Evolutionary conservation across 345 rosid species (phyloP).

Genomic region (Limnanthes douglasii): DNA sequence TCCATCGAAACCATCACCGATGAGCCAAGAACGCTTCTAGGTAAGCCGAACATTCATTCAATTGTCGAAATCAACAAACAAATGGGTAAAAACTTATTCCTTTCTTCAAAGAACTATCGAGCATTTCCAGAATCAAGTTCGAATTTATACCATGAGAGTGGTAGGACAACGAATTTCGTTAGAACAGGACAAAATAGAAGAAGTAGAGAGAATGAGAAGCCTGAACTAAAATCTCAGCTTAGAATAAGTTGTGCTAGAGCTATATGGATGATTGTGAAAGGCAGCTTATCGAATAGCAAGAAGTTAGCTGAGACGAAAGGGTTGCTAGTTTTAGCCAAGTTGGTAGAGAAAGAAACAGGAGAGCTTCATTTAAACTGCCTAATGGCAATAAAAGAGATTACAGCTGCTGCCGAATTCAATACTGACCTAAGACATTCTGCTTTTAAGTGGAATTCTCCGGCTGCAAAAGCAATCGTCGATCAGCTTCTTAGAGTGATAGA

Average conservation of each 20-base stretch:
- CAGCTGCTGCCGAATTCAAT: constrained; percentile 57
- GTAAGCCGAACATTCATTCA: constrained; percentile 63
- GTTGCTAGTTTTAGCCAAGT: constrained; percentile 72
- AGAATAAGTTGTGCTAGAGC: constrained; percentile 60
- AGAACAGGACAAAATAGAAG: constrained; percentile 25
- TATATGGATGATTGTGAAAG: constrained; percentile 73
- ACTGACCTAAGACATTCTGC: constrained; percentile 72
- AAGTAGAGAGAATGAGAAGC: constrained; percentile 62
- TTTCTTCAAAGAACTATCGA: constrained; percentile 11
- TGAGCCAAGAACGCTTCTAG: constrained; percentile 18
- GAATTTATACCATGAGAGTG: constrained; percentile 19
- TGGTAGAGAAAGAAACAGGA: constrained; percentile 56
- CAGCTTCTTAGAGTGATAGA: constrained; percentile 57
- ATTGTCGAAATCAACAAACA: constrained; percentile 63
- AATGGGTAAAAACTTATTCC: constrained; percentile 18
- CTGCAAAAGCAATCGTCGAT: constrained; percentile 78
- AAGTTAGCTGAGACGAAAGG: constrained; percentile 87
- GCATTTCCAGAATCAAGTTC: constrained; percentile 28
- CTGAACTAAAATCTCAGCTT: constrained; percentile 44
- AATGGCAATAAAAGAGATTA: constrained; percentile 77
- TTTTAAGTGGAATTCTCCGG: constrained; percentile 73
- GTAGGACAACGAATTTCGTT: constrained; percentile 18
- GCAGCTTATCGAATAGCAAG: constrained; percentile 53
- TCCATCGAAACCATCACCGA: constrained; percentile 51
- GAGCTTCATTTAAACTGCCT: constrained; percentile 63